Evolutionary conservation across 2,329 filamentous ascomycete species (phyloP), one percentile per base, ranked within the genome.

Genomic region (Paecilomyces niveus): DNA sequence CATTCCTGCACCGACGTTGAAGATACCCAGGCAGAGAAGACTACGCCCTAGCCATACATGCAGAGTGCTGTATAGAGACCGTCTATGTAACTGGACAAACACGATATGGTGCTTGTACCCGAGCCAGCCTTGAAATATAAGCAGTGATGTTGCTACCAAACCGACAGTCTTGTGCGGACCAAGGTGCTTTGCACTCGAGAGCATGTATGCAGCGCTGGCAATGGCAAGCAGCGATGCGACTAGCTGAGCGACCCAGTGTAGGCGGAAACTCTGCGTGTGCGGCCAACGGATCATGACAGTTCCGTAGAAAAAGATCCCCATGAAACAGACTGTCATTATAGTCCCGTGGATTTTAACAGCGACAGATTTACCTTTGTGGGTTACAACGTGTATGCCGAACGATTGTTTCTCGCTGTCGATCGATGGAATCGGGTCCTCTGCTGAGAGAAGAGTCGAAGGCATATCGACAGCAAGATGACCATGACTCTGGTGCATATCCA

Each of bases 401-500:
- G 53, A 54, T 54, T 35, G 11, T 35, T 35, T 39, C 26, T 55
- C 13, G n/a, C 32, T 15, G 55, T 62, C 54, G 11, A 62, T 58
- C 9, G 32, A 49, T 21, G 60, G 58, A 21, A 52, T 52, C 13
- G 39, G 49, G 7, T 55, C 51, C 6, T 51, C 54, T 21, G 33
- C 32, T 18, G 39, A 13, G 3, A 57, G 21, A 22, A 54, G 51
- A 11, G 56, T 53, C 45, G 35, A 53, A 21, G 39, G 53, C 29
- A 60, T 58, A 21, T 62, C 51, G 2, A 57, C 60, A 18, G 54
- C 54, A 21, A 60, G 18, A 32, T 45, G 39, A 54, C 84, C 84
- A 62, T 81, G 83, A 54, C 75, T 76, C 32, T 72, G 68, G 67
- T 87, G 85, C 33, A 79, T 78, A 65, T 79, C 78, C 56, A 85